Conservation (phyloP, 371 early-diverging fungal species). For the Mucor mucedo region DNA sequence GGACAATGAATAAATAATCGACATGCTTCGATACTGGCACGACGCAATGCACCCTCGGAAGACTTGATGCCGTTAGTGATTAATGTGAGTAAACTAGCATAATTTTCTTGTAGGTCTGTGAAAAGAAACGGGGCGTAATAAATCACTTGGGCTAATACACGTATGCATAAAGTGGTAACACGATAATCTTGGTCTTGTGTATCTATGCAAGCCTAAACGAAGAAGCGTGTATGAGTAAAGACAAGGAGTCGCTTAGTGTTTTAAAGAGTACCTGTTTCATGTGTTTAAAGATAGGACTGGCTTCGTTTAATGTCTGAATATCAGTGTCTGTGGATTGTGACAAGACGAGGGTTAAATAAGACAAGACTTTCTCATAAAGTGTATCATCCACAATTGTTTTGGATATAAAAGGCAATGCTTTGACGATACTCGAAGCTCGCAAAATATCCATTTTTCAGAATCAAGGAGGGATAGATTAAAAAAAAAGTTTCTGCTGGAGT, state of each 20-base stretch:
- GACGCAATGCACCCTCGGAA: constrained; percentile 39
- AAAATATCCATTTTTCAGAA: constrained; percentile 25
- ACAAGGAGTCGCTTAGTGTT: background rate
- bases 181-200: constrained; percentile 44
- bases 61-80: constrained; percentile 27
- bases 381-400: constrained; percentile 53
- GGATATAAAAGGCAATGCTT: constrained; percentile 47
- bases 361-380: constrained; percentile 51
- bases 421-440: constrained; percentile 34
- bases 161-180: constrained; percentile 41
- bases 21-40: constrained; percentile 43
- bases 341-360: constrained; percentile 25
- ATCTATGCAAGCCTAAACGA: constrained; percentile 4
- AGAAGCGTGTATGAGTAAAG: background rate
- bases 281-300: constrained; percentile 8
- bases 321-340: constrained; percentile 4
- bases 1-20: constrained; percentile 25
- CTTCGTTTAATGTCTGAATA: background rate
- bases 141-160: constrained; percentile 41
- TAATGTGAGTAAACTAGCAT: constrained; percentile 21
- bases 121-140: constrained; percentile 21
- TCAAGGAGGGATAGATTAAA: background rate
- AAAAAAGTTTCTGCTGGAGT: background rate
- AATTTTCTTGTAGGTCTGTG: constrained; percentile 1
- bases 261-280: constrained; percentile 2